Evolutionary conservation across 441 rosid genomes (phyloP), one percentile per base, ranked within the genome.

Genomic region (Erysimum cheiri): DNA sequence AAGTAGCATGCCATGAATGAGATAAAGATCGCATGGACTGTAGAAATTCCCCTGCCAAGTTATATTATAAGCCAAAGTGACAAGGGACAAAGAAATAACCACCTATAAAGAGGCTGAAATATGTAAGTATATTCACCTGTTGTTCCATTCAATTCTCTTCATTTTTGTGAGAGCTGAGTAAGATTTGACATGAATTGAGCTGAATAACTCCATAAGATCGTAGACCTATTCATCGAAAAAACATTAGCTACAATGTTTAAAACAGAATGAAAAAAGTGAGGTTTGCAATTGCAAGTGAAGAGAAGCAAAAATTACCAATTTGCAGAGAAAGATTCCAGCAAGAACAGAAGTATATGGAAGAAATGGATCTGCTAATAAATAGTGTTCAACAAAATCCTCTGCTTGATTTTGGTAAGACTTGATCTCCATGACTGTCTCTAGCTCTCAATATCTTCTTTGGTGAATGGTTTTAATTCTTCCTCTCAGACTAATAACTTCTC

Each of bases 91-190:
- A 41, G 24, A 19, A 74, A n/a, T n/a, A n/a, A n/a, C n/a, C n/a
- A n/a, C n/a, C n/a, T 13, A 58, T 36, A 65, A 35, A n/a, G 19
- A 60, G 39, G 60, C 10, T 41, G 55, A 46, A 59, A 19, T 14
- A 26, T 6, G 14, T 24, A 4, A 39, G n/a, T 12, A 31, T 2
- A 43, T 69, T 73, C 66, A 88, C 93, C 93, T 69, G 61, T 88
- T 86, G 73, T 79, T 88, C 94, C 94, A 88, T 79, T 88, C 94
- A 24, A 77, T 65, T 41, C 87, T 84, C 65, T 86, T 82, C 22
- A 80, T 44, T 67, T 84, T 82, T 29, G 89, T 67, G 15, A 88
- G 84, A 72, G 77, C 75, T 49, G 81, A 48, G 44, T 85, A 86
- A 19, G 88, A 67, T 80, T 81, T 86, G 59, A 81, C 70, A 72